A percentile compares a stretch with the other conserved stretches of the same genome.
These are phyloP conservation scores for Magnusiomyces magnusii DNA, from an alignment of 1,139 yeast genomes.

Conservation along the genomic window DNA sequence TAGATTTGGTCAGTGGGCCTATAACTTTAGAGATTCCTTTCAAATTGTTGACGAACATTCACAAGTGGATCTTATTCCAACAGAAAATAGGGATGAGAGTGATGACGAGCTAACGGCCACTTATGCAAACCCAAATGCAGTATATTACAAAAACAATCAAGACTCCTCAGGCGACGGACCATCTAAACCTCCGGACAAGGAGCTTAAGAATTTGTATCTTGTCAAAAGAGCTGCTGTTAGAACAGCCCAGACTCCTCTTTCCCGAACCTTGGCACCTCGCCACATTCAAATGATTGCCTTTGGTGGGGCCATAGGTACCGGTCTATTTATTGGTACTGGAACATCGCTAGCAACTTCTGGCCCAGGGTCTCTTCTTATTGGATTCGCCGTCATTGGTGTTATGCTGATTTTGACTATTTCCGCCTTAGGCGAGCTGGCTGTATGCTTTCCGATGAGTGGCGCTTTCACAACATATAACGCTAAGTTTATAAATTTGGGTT, in stretches of 20 bases:
- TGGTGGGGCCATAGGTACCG: constrained; percentile 73
- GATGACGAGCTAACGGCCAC: background rate
- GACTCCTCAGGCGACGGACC: background rate
- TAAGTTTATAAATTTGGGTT: constrained; percentile 59
- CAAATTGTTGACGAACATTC: background rate
- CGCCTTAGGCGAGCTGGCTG: constrained; percentile 70
- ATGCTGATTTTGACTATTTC: constrained; percentile 62
- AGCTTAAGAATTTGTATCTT: background rate
- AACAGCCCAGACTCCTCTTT: constrained; percentile 30
- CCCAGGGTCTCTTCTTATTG: constrained; percentile 65
- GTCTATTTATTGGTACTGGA: constrained; percentile 63
- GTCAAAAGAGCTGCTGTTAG: constrained; percentile 23
- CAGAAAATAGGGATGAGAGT: background rate
- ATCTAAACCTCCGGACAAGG: background rate
- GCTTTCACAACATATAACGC: constrained; percentile 62
- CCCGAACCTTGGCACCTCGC: constrained; percentile 38
- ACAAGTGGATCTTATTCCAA: background rate
- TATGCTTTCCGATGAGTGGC: constrained; percentile 64
- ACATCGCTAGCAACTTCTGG: constrained; percentile 49
- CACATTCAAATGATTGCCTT: constrained; percentile 59
- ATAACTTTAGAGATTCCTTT: background rate
- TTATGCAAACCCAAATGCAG: background rate
- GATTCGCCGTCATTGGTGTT: constrained; percentile 55
- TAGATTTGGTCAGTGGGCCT: background rate
- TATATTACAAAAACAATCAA: background rate